These are phyloP conservation scores for Logfia minima DNA, from an alignment of 129 eudicot genomes.

Conservation along the genomic window DNA sequence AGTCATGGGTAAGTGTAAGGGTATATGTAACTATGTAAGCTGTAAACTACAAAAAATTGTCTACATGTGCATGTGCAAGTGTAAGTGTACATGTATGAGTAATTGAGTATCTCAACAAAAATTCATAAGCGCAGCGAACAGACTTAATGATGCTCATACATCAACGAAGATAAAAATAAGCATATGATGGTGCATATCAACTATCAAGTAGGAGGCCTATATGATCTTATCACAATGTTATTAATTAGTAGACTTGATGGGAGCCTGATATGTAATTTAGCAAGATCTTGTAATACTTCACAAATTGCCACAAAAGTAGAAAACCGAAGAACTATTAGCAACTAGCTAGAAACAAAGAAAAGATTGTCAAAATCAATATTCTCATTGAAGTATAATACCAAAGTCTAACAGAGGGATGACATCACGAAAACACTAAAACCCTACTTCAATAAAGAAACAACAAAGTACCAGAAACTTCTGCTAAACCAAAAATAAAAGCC, in stretches of 20 bases:
- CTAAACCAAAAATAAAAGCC: constrained; percentile 26
- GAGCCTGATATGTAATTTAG: background rate
- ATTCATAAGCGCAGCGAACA: background rate
- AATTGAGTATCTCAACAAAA: background rate
- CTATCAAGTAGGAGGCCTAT: background rate
- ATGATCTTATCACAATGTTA: background rate
- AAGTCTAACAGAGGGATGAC: constrained; percentile 25
- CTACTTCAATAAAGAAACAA: constrained; percentile 27
- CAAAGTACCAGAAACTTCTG: constrained; percentile 18
- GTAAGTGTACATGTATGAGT: too few species aligned
- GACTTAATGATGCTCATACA: background rate
- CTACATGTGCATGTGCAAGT: too few species aligned
- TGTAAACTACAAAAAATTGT: too few species aligned
- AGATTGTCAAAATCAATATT: constrained; percentile 21
- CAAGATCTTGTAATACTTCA: background rate
- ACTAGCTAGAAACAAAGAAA: constrained; percentile 18
- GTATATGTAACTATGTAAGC: background rate
- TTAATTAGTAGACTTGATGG: background rate
- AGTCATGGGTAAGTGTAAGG: background rate
- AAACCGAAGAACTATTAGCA: background rate
- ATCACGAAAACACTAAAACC: constrained; percentile 16
- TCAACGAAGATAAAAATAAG: background rate
- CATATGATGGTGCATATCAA: background rate
- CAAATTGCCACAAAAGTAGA: background rate
- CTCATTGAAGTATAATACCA: constrained; percentile 35